Evolutionary conservation across 2,329 filamentous ascomycete species (phyloP).

Genomic region (Fusarium scirpi): DNA sequence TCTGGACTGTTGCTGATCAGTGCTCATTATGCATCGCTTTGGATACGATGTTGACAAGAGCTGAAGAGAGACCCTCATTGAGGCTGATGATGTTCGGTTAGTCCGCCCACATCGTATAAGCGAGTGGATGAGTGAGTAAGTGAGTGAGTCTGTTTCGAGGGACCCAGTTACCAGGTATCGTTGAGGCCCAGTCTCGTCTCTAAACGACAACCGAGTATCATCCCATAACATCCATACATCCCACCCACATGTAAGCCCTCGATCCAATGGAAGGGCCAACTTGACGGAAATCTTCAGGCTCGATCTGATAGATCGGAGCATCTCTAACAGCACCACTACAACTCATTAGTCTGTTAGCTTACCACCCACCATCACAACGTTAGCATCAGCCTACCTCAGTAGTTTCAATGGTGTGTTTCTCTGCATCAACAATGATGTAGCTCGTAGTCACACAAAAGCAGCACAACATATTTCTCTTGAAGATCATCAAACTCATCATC

Average conservation of each 20-base stretch:
- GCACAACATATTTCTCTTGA: not conserved
- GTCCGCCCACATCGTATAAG: not conserved
- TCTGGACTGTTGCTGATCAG: constrained; percentile 15
- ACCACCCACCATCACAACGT: not conserved
- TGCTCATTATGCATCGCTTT: constrained; percentile 4
- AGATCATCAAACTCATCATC: constrained; percentile 2
- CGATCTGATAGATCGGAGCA: constrained; percentile 37
- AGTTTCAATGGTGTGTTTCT: constrained; percentile 20
- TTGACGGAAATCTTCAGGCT: constrained; percentile 16
- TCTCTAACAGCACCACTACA: constrained; percentile 24
- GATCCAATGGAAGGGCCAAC: constrained; percentile 5
- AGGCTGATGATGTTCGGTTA: not conserved
- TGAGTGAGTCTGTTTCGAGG: not conserved
- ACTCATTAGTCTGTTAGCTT: not conserved
- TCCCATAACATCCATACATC: not conserved
- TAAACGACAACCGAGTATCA: constrained; percentile 1
- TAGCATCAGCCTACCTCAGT: not conserved
- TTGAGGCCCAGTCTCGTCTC: constrained; percentile 3
- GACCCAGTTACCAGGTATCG: constrained; percentile 10
- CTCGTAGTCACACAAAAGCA: constrained; percentile 17
- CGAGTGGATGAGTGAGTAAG: not conserved
- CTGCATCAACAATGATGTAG: constrained; percentile 15
- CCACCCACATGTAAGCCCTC: constrained; percentile 11
- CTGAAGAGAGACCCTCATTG: not conserved
- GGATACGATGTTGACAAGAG: not conserved